phyloP scores from a whole-genome alignment of 495 filamentous ascomycete species.

The Cercophora newfieldiana region DNA sequence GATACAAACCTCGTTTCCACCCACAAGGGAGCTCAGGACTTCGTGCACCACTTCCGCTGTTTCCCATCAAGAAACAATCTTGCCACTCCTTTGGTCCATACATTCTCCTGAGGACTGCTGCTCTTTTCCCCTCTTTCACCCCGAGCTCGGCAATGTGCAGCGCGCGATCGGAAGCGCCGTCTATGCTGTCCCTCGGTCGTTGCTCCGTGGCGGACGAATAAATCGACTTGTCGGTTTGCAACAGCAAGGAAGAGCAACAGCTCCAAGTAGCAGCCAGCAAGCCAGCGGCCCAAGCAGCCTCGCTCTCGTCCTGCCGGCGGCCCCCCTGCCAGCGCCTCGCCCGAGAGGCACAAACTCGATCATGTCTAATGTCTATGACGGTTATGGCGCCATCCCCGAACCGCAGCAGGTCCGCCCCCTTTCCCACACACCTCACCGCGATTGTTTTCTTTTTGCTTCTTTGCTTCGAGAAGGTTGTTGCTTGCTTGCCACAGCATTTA shows the following conservation, averaged over 20 bases:
- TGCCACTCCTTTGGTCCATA: background rate
- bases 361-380: constrained; percentile 9
- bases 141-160: constrained; percentile 17
- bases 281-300: constrained; percentile 1
- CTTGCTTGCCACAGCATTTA: background rate
- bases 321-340: background rate
- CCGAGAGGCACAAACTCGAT: background rate
- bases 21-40: background rate
- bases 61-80: background rate
- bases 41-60: background rate
- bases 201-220: constrained; percentile 17
- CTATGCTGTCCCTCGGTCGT: constrained; percentile 17
- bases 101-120: background rate
- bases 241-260: constrained; percentile 9
- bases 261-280: background rate
- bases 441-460: constrained; percentile 1
- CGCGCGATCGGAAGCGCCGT: constrained; percentile 11
- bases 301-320: background rate
- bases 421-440: background rate
- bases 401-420: constrained; percentile 18
- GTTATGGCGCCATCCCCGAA: constrained; percentile 15
- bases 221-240: constrained; percentile 12
- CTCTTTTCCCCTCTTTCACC: background rate
- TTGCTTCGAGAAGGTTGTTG: background rate
- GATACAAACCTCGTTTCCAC: background rate